phyloP scores from a whole-genome alignment of 1,284 basidiomycete species.

The Sphaerobolus stellatus region DNA sequence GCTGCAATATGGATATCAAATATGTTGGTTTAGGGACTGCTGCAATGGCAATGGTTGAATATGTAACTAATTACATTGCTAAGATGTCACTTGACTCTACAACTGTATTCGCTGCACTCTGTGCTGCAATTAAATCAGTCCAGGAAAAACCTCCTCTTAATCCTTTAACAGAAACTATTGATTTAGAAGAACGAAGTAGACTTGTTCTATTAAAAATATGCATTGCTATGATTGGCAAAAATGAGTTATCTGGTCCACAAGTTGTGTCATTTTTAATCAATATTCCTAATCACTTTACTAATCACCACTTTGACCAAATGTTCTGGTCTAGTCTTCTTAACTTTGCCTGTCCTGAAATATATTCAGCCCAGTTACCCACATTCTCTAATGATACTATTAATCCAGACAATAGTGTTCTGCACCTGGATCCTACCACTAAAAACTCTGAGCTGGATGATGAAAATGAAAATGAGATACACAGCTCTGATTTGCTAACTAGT shows the following conservation, averaged over 20 bases:
- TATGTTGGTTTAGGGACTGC: conserved; percentile 38
- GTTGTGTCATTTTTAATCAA: conserved; percentile 36
- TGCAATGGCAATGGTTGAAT: conserved; percentile 41
- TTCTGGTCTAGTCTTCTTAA: too few species aligned
- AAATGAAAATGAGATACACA: conserved; percentile 20
- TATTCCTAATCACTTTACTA: conserved; percentile 38
- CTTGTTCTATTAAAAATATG: conserved; percentile 37
- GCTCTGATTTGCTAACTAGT: neutral
- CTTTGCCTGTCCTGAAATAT: too few species aligned
- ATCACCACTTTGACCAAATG: conserved; percentile 32
- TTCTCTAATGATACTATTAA: too few species aligned
- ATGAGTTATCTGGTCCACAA: conserved; percentile 41
- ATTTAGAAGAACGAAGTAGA: conserved; percentile 27
- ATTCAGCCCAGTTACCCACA: too few species aligned
- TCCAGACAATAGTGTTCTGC: too few species aligned
- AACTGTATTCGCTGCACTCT: conserved; percentile 36
- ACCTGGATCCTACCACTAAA: too few species aligned
- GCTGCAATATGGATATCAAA: conserved; percentile 45
- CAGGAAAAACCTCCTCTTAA: conserved; percentile 8
- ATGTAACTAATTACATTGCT: conserved; percentile 45
- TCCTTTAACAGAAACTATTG: conserved; percentile 17
- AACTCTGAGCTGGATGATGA: conserved; percentile 37
- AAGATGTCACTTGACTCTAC: conserved; percentile 38
- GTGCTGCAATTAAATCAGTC: conserved; percentile 31
- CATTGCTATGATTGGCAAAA: conserved; percentile 31